Base-by-base conservation (phyloP, 2,329 filamentous ascomycete genomes). In the Pestalotiopsis sp. region DNA sequence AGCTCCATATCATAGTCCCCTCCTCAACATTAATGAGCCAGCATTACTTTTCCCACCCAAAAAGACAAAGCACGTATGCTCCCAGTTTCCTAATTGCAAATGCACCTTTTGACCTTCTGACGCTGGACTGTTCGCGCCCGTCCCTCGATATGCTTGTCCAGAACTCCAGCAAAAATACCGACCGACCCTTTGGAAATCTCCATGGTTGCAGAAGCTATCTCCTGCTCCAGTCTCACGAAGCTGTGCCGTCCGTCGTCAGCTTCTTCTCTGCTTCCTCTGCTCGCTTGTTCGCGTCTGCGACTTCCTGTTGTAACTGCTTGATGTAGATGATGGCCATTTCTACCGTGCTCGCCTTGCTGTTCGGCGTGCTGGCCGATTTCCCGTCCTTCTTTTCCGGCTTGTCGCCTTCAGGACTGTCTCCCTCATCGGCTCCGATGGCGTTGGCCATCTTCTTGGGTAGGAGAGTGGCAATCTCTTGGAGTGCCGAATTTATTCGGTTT, bases 251-350 rank as follows among this genome's bases (percentile, higher is more conserved):
- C 9, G 6, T n/a, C 17, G 64, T 56, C 64, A 93, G 75, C 77
- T 88, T 90, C 73, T 86, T 87, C 77, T 93, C 92, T 17, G 92
- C 88, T 68, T 87, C 86, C 27, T 87, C 86, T 14, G 94, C 88
- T 73, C 89, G 84, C 70, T 82, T 83, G 65, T 90, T 90, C 25
- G 90, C 90, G 41, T 89, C 87, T 2, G 86, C 87, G 17, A 94
- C 83, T 77, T 97, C 92, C 74, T 88, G 84, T 80, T 97, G 91
- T 70, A 99, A 81, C 70, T 91, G 87, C 80, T 93, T 95, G 82
- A 99, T 98, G 77, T 98, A 98, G 68, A 95, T 91, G 75, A 98
- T 98, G 1, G 96, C 96, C 81, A 93, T 91, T 81, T 99, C 96
- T n/a, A 99, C 96, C 0, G 97, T 98, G 73, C 93, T 97, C 1